Base-by-base conservation (phyloP, 805 yeast genomes). In the Kluyveromyces wickerhamii region DNA sequence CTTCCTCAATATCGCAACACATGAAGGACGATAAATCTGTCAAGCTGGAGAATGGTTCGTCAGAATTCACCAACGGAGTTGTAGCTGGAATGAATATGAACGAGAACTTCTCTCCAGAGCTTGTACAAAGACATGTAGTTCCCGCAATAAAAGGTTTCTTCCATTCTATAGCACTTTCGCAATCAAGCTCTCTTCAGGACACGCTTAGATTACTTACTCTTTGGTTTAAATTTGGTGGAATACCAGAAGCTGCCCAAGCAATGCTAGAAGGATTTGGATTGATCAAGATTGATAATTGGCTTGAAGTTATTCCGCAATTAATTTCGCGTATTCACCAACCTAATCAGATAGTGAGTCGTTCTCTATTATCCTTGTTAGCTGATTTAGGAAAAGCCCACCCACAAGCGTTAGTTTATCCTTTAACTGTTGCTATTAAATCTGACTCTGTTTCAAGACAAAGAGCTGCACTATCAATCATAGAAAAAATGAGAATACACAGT, bases 271-370 rank as follows among this genome's bases (percentile, higher is more conserved):
- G 99, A 0, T 85, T 89, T 49, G 74, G 77, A 42, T 74, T 86
- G 77, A 87, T 92, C 12, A 80, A 79, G 45, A 75, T 88, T 36
- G 97, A 88, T 47, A 84, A 84, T 1, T 94, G 98, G 98, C 64
- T 92, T 21, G 94, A 88, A 48, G 97, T 92, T 21, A 71, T 92
- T 27, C 96, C 99, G 0, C 99, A 92, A 59, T 67, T 92, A 48
- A 89, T 92, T 44, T 87, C 98, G 0, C 82, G 96, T 42, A 89
- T 92, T 46, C 97, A 94, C 54, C 97, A 92, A 54, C 95, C 95
- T 1, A 82, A 89, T 51, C 83, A 79, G 32, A 71, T 74, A 15
- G 96, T 92, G 11, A 77, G 94, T 42, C 70, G 79, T 34, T 75
- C 95, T 0, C 67, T 92, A 36, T 74, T 85, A 45, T 83, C 88